Conservation (phyloP, 2,329 filamentous ascomycete genomes). For the Fusarium brevicatenulatum region DNA sequence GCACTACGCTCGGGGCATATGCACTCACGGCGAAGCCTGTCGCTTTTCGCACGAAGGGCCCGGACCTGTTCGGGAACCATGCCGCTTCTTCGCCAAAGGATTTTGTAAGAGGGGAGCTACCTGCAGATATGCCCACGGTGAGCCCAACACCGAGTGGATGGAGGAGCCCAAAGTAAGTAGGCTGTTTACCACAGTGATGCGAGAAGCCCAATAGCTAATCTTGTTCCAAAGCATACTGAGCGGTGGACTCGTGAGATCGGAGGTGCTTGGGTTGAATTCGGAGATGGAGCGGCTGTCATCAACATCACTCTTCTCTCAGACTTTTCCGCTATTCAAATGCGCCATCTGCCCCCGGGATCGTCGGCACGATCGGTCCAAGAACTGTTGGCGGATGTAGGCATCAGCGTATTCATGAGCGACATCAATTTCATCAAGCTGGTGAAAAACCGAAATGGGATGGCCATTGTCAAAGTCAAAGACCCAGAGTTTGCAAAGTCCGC, state of each 20-base stretch:
- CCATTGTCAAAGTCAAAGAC: slow-evolving; percentile 10
- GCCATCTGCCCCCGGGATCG: slow-evolving; percentile 39
- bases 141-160: neutral
- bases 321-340: slow-evolving; percentile 50
- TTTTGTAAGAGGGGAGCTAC: neutral
- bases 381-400: slow-evolving; percentile 26
- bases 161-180: neutral
- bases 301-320: slow-evolving; percentile 49
- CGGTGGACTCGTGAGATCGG: slow-evolving; percentile 17
- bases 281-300: slow-evolving; percentile 45
- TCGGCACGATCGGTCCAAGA: slow-evolving; percentile 27
- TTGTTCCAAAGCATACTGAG: neutral
- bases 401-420: neutral
- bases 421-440: neutral
- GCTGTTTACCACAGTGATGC: neutral
- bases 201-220: neutral
- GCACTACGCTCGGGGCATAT: neutral
- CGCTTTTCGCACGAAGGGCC: neutral
- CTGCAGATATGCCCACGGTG: neutral
- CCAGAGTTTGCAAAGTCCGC: slow-evolving; percentile 15
- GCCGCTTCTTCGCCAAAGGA: neutral
- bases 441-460: neutral
- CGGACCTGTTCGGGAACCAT: neutral
- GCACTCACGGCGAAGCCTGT: neutral
- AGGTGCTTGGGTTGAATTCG: slow-evolving; percentile 47